A percentile compares a stretch with the other conserved stretches of the same genome.
Evolutionary conservation across 192 early-diverging fungal genomes (phyloP).

Genomic region (Funneliformis mosseae): DNA sequence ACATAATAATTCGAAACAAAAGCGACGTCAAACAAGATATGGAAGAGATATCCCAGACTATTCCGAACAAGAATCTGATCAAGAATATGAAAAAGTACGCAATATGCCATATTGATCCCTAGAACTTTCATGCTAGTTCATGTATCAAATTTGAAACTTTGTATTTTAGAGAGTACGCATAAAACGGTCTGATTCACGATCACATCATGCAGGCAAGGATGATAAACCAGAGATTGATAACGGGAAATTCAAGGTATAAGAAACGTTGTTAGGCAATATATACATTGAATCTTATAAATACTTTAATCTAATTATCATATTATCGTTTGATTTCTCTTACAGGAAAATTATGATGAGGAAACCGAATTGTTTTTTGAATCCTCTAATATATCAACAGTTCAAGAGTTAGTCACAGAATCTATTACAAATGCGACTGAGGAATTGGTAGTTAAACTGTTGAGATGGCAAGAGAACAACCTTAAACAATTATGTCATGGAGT

Average conservation of each 20-base stretch:
- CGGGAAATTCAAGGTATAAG: constrained; percentile 8
- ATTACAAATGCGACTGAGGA: neutral
- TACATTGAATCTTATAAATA: constrained; percentile 15
- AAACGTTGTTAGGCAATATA: constrained; percentile 13
- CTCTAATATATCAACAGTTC: neutral
- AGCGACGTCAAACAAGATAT: constrained; percentile 14
- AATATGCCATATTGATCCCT: neutral
- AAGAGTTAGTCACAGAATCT: neutral
- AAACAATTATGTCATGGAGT: neutral
- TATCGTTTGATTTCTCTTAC: constrained; percentile 6
- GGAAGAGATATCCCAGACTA: constrained; percentile 15
- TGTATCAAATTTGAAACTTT: constrained; percentile 16
- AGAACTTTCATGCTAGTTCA: constrained; percentile 5
- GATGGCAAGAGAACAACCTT: constrained; percentile 8
- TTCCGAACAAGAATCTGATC: neutral
- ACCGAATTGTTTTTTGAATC: neutral
- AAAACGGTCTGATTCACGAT: constrained; percentile 4
- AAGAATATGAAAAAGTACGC: constrained; percentile 23
- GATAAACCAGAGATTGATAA: constrained; percentile 24
- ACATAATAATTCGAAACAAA: constrained; percentile 4
- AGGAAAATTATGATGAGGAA: too few relatives aligned
- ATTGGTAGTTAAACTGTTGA: constrained; percentile 6
- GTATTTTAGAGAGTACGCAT: constrained; percentile 10
- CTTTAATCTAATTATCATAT: constrained; percentile 18
- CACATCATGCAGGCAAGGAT: constrained; percentile 21